phyloP scores from a whole-genome alignment of 2,329 filamentous ascomycete genomes.

The Hypomyces perniciosus region DNA sequence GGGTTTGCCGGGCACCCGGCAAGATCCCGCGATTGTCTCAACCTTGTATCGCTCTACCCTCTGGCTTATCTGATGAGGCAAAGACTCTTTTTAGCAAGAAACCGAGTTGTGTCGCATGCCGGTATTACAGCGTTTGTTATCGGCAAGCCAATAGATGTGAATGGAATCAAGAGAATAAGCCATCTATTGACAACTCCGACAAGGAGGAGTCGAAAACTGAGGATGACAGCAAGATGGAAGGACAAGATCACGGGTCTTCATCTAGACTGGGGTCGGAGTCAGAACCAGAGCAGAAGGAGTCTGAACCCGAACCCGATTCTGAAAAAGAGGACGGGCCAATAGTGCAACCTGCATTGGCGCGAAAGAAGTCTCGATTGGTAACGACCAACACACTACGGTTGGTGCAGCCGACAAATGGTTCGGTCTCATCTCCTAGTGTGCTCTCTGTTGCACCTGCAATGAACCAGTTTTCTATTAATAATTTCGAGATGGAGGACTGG shows the following conservation, averaged over 20 bases:
- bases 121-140: constrained; percentile 23
- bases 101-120: constrained; percentile 26
- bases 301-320: neutral
- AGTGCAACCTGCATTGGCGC: neutral
- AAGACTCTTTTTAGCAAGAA: too few relatives aligned
- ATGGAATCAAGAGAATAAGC: constrained; percentile 12
- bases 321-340: neutral
- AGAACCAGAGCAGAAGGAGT: neutral
- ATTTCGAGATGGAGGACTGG: constrained; percentile 37
- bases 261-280: neutral
- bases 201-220: too few relatives aligned
- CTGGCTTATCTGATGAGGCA: too few relatives aligned
- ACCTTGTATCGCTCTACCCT: constrained; percentile 24
- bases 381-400: neutral
- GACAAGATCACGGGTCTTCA: neutral
- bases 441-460: too few relatives aligned
- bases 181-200: too few relatives aligned
- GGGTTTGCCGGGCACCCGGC: constrained; percentile 5
- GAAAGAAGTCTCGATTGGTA: neutral
- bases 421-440: neutral
- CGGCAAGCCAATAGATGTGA: constrained; percentile 23
- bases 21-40: constrained; percentile 19
- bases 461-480: neutral
- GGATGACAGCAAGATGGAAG: too few relatives aligned
- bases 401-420: too few relatives aligned